Base-by-base conservation (phyloP, 108 stramenopile species). In the Hondaea fermentalgiana region DNA sequence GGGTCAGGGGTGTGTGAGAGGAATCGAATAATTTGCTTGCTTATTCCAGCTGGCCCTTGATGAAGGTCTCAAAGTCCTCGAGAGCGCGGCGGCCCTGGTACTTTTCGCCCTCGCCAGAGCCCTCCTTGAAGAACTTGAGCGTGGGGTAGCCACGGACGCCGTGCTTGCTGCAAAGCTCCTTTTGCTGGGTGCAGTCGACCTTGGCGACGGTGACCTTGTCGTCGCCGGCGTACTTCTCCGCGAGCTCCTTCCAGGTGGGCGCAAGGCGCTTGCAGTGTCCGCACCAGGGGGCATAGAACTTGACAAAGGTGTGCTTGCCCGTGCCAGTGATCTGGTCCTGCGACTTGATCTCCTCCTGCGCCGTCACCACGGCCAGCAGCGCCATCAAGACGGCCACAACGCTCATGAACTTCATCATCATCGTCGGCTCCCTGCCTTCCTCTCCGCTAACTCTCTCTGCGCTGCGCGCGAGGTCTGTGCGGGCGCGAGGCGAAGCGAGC, bases 71-170 rank as follows among this genome's bases (percentile, higher is more conserved):
- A 59, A 92, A 58, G 72, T 35, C 71, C 6, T 59, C 91, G 23
- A 91, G 8, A 5, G 42, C 17, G 29, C 92, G 72, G 23, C 44
- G 60, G 25, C 60, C 51, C 43, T 89, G 44, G 89, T 92, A 92
- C 29, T 45, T 14, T 43, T 71, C 88, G 53, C 72, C 87, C 59
- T 91, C 92, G 21, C 29, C 57, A 23, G 89, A 72, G 58, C 89
- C 89, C 35, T 64, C 72, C 23, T 89, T 91, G 87, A 90, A 92
- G 87, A 93, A 89, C 90, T 90, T 91, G 53, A 94, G 60, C 5
- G 92, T 93, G 4, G 94, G 94, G 92, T 93, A 94, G 29, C 93
- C 93, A 10, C 59, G 69, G 44, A 94, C 92, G 51, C 93, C 94
- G 47, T 89, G 58, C 49, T 69, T n/a, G 29, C 23, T 53, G 58